Base-by-base conservation (phyloP, 1,284 basidiomycete species). In the Fistulinella staudtii region DNA sequence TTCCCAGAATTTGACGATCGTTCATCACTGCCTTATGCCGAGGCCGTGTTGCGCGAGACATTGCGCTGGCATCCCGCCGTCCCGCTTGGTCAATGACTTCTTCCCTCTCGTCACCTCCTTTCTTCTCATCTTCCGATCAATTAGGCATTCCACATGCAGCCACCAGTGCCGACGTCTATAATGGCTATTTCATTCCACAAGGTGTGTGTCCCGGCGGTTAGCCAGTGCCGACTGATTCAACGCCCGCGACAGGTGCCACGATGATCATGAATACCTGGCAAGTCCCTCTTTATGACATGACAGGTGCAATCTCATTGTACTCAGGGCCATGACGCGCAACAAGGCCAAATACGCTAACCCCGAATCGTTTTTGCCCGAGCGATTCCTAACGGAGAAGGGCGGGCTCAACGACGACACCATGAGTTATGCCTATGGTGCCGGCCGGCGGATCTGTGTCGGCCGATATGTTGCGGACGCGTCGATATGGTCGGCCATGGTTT, bases 381-480 rank as follows among this genome's bases (percentile, higher is more conserved):
- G 60, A 11, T 65, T 65, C 42, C 39, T 62, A 17, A 10, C 24
- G 10, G 41, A 46, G 35, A 42, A 45, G 1, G 60, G 53, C 3
- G 35, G 51, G 11, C 45, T 55, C 21, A 61, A 61, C 24, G 34
- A 52, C 14, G 63, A 61, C 24, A 49, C 41, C 9, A 14, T 64
- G 15, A 37, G 22, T 13, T 63, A 50, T 41, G 46, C 40, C 8
- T 61, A 37, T 39, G 60, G 60, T 8, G 56, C 52, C 6, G 59
- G 59, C 3, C 58, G 63, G 28, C 53, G 65, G 25, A 51, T 66
- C 6, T 68, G 64, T 18, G 60, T 57, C 17, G 63, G 65, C 6
- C 49, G 61, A 22, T 31, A 65, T 29, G 37, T 65, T 18, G 64
- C 66, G 17, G 65, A 67, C 21, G 60, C 57, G 5, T 60, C 62